Percentiles rank a stretch among this genome's conserved stretches.
Conservation (phyloP, 441 rosid species). For the Gossypium gossypioides region DNA sequence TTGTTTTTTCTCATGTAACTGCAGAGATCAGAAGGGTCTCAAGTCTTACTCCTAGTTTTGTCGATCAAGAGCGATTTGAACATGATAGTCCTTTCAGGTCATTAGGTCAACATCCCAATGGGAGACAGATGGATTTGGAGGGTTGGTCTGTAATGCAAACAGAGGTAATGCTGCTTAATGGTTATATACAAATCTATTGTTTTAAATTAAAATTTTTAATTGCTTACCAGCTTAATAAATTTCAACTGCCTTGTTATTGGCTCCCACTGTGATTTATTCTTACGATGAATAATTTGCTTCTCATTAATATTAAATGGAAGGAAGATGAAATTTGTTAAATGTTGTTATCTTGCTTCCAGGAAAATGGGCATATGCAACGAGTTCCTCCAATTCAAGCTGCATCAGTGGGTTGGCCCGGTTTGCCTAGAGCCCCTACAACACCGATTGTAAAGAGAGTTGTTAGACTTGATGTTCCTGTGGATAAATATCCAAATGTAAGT, state of each 20-base stretch:
- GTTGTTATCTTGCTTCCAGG: conserved; percentile 37
- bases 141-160: conserved; percentile 73
- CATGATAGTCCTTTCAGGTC: conserved; percentile 82
- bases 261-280: neutral
- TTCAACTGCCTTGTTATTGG: neutral
- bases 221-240: neutral
- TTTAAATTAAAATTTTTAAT: neutral
- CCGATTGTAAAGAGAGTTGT: conserved; percentile 62
- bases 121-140: conserved; percentile 62
- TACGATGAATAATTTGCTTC: neutral
- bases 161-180: conserved; percentile 45
- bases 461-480: conserved; percentile 88
- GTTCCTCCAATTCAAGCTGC: conserved; percentile 52
- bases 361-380: conserved; percentile 66
- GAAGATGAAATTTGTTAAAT: neutral
- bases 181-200: neutral
- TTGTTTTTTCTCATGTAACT: conserved; percentile 9
- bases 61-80: conserved; percentile 67
- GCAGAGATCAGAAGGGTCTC: conserved; percentile 79
- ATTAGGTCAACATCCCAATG: conserved; percentile 55
- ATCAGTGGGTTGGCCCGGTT: conserved; percentile 68
- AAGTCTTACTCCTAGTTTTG: conserved; percentile 36
- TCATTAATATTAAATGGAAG: neutral
- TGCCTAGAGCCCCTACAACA: conserved; percentile 48
- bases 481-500: conserved; percentile 81